phyloP scores from a whole-genome alignment of 768 basidiomycete genomes.

The Rossbeevera mucosa region DNA sequence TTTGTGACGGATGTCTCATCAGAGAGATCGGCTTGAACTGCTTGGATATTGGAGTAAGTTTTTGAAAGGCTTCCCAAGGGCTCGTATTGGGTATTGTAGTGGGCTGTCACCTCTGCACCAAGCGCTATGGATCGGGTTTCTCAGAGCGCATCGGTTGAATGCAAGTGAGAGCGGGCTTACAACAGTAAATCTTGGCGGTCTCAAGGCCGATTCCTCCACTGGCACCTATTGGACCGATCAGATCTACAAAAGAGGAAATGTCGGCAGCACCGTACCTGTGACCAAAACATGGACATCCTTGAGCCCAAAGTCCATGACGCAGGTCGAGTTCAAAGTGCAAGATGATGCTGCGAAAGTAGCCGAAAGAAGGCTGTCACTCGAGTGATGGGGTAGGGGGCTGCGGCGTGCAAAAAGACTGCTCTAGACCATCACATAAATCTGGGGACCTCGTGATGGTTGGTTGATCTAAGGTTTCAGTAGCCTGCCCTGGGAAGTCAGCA shows the following conservation, averaged over 20 bases:
- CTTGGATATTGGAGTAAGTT: slow-evolving; percentile 32
- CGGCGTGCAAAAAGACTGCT: slow-evolving; percentile 7
- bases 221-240: slow-evolving; percentile 43
- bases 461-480: slow-evolving; percentile 8
- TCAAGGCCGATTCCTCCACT: slow-evolving; percentile 73
- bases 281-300: slow-evolving; percentile 61
- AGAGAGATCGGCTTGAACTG: slow-evolving; percentile 55
- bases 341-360: background rate
- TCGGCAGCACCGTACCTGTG: slow-evolving; percentile 44
- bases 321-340: background rate
- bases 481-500: slow-evolving; percentile 12
- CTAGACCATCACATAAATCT: slow-evolving; percentile 7
- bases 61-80: slow-evolving; percentile 40
- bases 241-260: background rate
- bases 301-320: slow-evolving; percentile 52
- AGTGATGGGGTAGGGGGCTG: background rate
- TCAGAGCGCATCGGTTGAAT: background rate
- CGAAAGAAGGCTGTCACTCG: background rate
- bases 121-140: slow-evolving; percentile 41
- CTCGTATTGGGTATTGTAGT: slow-evolving; percentile 54
- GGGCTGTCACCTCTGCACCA: slow-evolving; percentile 67
- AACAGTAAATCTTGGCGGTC: slow-evolving; percentile 51
- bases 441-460: background rate
- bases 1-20: slow-evolving; percentile 48
- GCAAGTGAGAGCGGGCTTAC: slow-evolving; percentile 30